Percentiles rank a stretch among this genome's conserved stretches.
Evolutionary conservation across 2,329 filamentous ascomycete species (phyloP).

Genomic region (Sphaerulina musiva): DNA sequence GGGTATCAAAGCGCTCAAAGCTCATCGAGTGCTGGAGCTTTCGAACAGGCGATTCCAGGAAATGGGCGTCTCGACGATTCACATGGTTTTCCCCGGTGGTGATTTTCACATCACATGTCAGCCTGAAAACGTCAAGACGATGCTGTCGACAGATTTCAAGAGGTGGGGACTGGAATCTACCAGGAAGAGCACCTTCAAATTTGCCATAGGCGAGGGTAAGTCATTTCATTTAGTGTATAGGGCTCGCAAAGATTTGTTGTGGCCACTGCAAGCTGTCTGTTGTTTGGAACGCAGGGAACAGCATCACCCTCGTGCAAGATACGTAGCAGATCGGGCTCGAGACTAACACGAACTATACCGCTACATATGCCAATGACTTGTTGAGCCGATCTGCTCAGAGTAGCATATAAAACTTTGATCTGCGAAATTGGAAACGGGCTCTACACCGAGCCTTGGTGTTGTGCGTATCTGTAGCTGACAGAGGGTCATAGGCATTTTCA

Average conservation of each 20-base stretch:
- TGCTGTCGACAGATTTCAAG: constrained; percentile 6
- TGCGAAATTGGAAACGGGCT: too few relatives aligned
- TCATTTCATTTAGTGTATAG: background rate
- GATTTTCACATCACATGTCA: constrained; percentile 26
- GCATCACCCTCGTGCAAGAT: too few relatives aligned
- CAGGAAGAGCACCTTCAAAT: background rate
- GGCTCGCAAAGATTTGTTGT: too few relatives aligned
- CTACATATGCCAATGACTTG: too few relatives aligned
- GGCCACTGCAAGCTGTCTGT: too few relatives aligned
- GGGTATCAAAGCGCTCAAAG: background rate
- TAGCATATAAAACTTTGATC: too few relatives aligned
- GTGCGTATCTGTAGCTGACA: background rate
- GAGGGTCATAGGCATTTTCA: constrained; percentile 31
- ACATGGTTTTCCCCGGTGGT: background rate
- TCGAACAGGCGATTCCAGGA: background rate
- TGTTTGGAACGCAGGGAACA: too few relatives aligned
- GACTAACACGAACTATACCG: too few relatives aligned
- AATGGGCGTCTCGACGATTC: background rate
- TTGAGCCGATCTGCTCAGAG: too few relatives aligned
- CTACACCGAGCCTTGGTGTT: too few relatives aligned
- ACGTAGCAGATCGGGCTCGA: too few relatives aligned
- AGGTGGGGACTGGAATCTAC: background rate
- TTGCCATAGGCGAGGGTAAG: background rate
- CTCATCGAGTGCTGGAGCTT: constrained; percentile 1
- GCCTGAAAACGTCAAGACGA: constrained; percentile 10